These are phyloP conservation scores for Suillus sp. DNA, from an alignment of 768 basidiomycete genomes.

Conservation along the genomic window DNA sequence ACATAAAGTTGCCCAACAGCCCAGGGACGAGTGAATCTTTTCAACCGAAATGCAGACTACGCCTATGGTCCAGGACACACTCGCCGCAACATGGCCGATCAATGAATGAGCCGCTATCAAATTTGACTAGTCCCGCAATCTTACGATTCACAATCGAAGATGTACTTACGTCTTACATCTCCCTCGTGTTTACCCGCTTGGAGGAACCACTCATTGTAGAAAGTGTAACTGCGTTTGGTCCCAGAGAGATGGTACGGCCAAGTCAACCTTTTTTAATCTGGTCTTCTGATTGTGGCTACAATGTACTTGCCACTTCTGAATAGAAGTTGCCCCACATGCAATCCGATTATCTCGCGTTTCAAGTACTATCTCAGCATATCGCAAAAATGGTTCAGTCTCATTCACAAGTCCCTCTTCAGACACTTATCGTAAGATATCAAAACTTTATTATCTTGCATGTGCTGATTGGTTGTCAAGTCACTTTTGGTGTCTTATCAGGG, in stretches of 20 bases:
- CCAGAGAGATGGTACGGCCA: conserved; percentile 63
- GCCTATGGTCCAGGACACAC: conserved; percentile 52
- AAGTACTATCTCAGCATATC: conserved; percentile 66
- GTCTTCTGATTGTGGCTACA: conserved; percentile 11
- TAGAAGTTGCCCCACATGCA: conserved; percentile 72
- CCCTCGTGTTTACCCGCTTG: conserved; percentile 40
- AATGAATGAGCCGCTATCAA: neutral
- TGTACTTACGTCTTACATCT: conserved; percentile 67
- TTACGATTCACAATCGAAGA: conserved; percentile 66
- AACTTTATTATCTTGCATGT: neutral
- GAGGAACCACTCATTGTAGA: conserved; percentile 53
- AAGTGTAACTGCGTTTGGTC: conserved; percentile 69
- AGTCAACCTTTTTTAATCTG: conserved; percentile 7
- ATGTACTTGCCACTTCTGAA: neutral
- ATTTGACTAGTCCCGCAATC: conserved; percentile 35
- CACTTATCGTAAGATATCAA: conserved; percentile 45
- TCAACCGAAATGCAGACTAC: conserved; percentile 41
- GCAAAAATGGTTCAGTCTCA: conserved; percentile 58
- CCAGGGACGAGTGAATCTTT: conserved; percentile 5
- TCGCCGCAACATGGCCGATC: conserved; percentile 18
- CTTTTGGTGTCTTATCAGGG: conserved; percentile 58
- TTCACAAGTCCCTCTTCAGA: conserved; percentile 54
- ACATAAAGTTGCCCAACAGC: conserved; percentile 11
- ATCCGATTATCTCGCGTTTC: conserved; percentile 66
- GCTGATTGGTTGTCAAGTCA: conserved; percentile 35